Conservation (phyloP, 768 basidiomycete genomes). For the Russula virescens region DNA sequence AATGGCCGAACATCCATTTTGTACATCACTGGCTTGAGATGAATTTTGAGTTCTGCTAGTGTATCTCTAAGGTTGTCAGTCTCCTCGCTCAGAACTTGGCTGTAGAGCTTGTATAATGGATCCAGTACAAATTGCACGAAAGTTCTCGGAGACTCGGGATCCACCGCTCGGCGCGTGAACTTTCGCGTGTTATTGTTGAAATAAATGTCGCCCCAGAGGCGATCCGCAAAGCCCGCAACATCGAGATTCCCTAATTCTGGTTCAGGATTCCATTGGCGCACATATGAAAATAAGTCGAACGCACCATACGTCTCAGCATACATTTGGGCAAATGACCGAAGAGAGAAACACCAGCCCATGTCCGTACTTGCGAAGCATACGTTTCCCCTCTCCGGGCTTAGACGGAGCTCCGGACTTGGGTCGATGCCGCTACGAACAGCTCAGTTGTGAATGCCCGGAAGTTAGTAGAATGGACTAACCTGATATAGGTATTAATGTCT, state of each 20-base stretch:
- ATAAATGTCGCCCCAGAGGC: constrained; percentile 98
- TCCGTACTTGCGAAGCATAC: constrained; percentile 96
- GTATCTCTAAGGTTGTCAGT: constrained; percentile 83
- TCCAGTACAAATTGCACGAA: constrained; percentile 97
- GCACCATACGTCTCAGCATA: constrained; percentile 90
- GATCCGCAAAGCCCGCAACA: constrained; percentile 76
- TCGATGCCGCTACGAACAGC: constrained; percentile 59
- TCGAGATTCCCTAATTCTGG: constrained; percentile 59
- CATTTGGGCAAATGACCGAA: constrained; percentile 91
- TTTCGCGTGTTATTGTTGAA: constrained; percentile 80
- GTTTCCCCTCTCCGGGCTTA: constrained; percentile 94
- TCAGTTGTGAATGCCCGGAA: constrained; percentile 1
- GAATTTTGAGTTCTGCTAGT: constrained; percentile 68
- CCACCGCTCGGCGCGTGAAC: constrained; percentile 80
- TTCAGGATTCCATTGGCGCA: background rate
- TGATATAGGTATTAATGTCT: constrained; percentile 94
- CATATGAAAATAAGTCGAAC: constrained; percentile 16
- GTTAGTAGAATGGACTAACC: constrained; percentile 39
- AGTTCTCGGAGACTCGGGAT: constrained; percentile 72
- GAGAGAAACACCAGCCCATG: constrained; percentile 97
- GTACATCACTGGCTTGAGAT: constrained; percentile 87
- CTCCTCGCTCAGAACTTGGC: constrained; percentile 90
- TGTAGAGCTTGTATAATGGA: constrained; percentile 96
- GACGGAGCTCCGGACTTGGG: constrained; percentile 77
- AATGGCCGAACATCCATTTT: constrained; percentile 98